Conservation (phyloP, 345 rosid genomes). For the Firmiana major region DNA sequence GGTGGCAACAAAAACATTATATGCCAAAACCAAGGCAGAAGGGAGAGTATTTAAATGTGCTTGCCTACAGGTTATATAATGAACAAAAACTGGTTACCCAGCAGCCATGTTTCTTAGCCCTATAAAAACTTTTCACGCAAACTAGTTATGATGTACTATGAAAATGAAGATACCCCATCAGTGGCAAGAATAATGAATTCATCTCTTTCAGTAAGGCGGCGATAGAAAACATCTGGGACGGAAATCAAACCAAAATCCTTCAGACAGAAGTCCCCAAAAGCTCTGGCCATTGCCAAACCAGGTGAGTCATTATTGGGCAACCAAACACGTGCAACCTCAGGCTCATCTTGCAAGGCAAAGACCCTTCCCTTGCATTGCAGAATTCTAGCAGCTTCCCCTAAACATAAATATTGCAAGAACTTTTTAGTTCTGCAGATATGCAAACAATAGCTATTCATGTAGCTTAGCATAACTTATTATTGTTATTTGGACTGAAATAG, state of each 20-base stretch:
- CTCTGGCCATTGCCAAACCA: slow-evolving; percentile 98
- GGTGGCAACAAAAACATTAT: neutral
- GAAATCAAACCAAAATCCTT: slow-evolving; percentile 96
- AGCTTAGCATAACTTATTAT: neutral
- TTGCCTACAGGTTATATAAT: neutral
- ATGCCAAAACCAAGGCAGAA: neutral
- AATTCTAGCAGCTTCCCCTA: slow-evolving; percentile 94
- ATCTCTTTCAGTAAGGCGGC: slow-evolving; percentile 58
- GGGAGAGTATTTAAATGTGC: neutral
- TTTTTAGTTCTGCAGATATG: neutral
- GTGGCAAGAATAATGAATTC: slow-evolving; percentile 84
- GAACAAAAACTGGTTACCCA: neutral
- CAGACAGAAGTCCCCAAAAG: slow-evolving; percentile 97
- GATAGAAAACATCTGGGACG: slow-evolving; percentile 75
- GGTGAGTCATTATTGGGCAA: slow-evolving; percentile 93
- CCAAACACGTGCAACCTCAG: slow-evolving; percentile 98
- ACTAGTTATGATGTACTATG: slow-evolving; percentile 13
- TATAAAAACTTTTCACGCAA: neutral
- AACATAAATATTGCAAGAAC: slow-evolving; percentile 10
- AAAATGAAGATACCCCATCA: slow-evolving; percentile 67
- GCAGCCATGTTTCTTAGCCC: neutral
- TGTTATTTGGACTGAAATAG: neutral
- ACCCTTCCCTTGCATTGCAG: slow-evolving; percentile 93
- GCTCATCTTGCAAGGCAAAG: slow-evolving; percentile 95
- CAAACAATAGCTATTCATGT: neutral